These are phyloP conservation scores for Tricladium varicosporioides DNA, from an alignment of 2,329 filamentous ascomycete species.

Conservation along the genomic window DNA sequence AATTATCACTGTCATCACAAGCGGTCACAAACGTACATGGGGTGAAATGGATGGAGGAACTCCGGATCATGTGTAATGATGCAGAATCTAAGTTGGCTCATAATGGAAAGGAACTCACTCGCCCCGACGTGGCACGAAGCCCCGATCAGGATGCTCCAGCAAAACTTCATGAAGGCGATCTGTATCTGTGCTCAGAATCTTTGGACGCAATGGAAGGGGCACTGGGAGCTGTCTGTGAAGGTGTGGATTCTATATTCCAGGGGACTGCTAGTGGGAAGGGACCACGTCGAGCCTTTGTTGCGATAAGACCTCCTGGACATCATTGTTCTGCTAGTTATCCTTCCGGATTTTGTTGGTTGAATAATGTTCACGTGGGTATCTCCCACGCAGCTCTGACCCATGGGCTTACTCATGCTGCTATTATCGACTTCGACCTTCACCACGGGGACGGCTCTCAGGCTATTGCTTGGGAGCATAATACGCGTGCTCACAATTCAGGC, in stretches of 20 bases:
- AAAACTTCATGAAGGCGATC: conserved; percentile 78
- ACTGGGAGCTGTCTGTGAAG: conserved; percentile 89
- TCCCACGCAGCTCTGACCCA: conserved; percentile 83
- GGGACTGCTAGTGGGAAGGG: conserved; percentile 43
- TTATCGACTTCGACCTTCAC: conserved; percentile 83
- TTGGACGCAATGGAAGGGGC: conserved; percentile 86
- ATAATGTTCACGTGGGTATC: conserved; percentile 97
- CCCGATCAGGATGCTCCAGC: conserved; percentile 42
- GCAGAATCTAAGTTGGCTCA: conserved; percentile 76
- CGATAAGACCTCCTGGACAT: conserved; percentile 88
- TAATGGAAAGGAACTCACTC: conserved; percentile 73
- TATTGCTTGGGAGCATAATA: conserved; percentile 89
- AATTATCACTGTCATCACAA: conserved; percentile 67
- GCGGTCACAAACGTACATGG: conserved; percentile 92
- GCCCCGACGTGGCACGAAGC: conserved; percentile 60
- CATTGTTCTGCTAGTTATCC: conserved; percentile 89
- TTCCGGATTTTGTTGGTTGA: conserved; percentile 97
- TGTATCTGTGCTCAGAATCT: conserved; percentile 88
- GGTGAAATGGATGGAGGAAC: conserved; percentile 87
- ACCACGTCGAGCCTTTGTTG: conserved; percentile 81
- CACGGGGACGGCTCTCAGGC: conserved; percentile 95
- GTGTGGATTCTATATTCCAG: conserved; percentile 79
- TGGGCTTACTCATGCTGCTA: conserved; percentile 88
- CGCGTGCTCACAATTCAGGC: conserved; percentile 57
- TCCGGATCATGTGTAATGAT: conserved; percentile 78